These are phyloP conservation scores for Knoxia roxburghii DNA, from an alignment of 257 asterid species.

Conservation along the genomic window DNA sequence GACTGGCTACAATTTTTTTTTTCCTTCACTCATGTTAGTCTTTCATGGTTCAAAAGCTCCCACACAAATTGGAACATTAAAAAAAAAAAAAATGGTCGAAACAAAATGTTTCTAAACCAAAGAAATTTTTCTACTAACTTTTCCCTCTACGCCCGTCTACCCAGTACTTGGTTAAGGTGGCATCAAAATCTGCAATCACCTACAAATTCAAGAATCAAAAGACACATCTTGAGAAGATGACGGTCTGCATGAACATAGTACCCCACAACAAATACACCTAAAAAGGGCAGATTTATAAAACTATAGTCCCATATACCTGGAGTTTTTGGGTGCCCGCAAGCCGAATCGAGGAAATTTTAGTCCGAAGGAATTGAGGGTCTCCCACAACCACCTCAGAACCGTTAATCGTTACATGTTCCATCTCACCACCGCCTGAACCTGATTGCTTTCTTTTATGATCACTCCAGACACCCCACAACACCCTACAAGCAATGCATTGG, in stretches of 20 bases:
- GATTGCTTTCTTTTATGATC: slow-evolving; percentile 6
- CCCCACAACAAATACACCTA: neutral
- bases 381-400: slow-evolving; percentile 62
- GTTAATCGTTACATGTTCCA: slow-evolving; percentile 57
- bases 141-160: slow-evolving; percentile 77
- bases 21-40: slow-evolving; percentile 23
- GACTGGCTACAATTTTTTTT: slow-evolving; percentile 59
- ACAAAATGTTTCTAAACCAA: neutral
- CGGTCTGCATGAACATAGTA: neutral
- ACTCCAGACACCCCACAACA: slow-evolving; percentile 22
- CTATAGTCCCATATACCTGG: slow-evolving; percentile 42
- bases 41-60: neutral
- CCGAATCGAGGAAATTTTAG: slow-evolving; percentile 53
- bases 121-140: slow-evolving; percentile 38
- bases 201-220: slow-evolving; percentile 1
- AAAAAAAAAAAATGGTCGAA: neutral
- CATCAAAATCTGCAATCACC: slow-evolving; percentile 83
- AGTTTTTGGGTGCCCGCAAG: slow-evolving; percentile 59
- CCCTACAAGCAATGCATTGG: slow-evolving; percentile 6
- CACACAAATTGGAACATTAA: neutral
- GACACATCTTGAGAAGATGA: neutral
- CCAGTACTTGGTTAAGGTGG: slow-evolving; percentile 74
- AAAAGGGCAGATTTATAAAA: neutral
- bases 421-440: slow-evolving; percentile 13
- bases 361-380: slow-evolving; percentile 41